Percentiles rank a stretch among this genome's conserved stretches.
Evolutionary conservation across 768 basidiomycete species (phyloP).

Genomic region (Atractiella rhizophila): DNA sequence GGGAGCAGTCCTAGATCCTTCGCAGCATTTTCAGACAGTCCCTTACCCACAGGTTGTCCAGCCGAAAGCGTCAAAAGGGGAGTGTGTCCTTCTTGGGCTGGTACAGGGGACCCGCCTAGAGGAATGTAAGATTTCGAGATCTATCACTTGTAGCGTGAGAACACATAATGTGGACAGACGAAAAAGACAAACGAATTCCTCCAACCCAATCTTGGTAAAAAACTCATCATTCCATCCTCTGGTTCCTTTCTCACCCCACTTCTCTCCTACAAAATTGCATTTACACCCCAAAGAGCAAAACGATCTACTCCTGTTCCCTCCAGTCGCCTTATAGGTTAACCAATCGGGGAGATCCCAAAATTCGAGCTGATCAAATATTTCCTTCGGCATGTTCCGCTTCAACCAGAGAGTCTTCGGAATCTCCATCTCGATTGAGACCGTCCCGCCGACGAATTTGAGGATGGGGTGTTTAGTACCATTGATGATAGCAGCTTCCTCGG

Average conservation of each 20-base stretch:
- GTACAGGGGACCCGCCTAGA: slow-evolving; percentile 14
- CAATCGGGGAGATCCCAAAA: slow-evolving; percentile 23
- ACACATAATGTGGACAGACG: slow-evolving; percentile 1
- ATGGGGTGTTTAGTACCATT: slow-evolving; percentile 62
- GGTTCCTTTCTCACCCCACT: slow-evolving; percentile 25
- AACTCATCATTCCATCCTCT: slow-evolving; percentile 73
- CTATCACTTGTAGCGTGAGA: background rate
- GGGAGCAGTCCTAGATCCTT: slow-evolving; percentile 56
- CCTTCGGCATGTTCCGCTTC: slow-evolving; percentile 54
- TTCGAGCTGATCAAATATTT: slow-evolving; percentile 30
- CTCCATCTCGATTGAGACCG: slow-evolving; percentile 86
- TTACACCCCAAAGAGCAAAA: slow-evolving; percentile 90
- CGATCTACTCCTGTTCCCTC: slow-evolving; percentile 45
- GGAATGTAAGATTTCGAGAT: background rate
- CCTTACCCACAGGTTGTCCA: slow-evolving; percentile 53
- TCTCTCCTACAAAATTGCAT: slow-evolving; percentile 66
- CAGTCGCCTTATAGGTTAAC: slow-evolving; percentile 72
- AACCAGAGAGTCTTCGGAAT: slow-evolving; percentile 94
- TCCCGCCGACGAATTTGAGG: slow-evolving; percentile 81
- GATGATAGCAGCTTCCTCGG: slow-evolving; percentile 70
- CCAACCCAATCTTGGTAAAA: slow-evolving; percentile 59
- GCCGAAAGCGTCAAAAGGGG: slow-evolving; percentile 43
- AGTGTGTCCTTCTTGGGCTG: slow-evolving; percentile 31
- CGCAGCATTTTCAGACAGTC: slow-evolving; percentile 52
- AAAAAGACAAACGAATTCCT: slow-evolving; percentile 28